Evolutionary conservation across 805 yeast genomes (phyloP), one percentile per base, ranked within the genome.

Genomic region (Kockiozyma suomiensis): DNA sequence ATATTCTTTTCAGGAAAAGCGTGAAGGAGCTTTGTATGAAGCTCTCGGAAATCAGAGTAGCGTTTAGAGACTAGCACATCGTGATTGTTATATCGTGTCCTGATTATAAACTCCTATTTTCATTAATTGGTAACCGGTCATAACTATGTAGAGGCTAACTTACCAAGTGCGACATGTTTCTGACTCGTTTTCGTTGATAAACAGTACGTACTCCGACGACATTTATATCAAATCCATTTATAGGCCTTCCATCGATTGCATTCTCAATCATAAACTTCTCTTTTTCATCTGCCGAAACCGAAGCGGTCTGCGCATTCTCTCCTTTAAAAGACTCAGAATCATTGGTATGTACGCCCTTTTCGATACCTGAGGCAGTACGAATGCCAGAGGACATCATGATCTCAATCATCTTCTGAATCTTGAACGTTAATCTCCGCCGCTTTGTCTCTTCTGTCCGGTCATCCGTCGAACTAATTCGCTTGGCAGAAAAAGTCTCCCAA

Each of bases 371-470:
- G 59, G 47, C 69, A 1, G 92, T 82, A 4, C 85, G 83, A 15
- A 92, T 70, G 37, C 91, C 87, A 0, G 96, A 86, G 67, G 88
- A 89, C 74, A 84, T 88, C 64, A 90, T 78, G 69, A 90, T 76
- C 28, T 88, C 73, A 19, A 91, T 72, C 51, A 88, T 76, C 42
- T 86, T 81, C 48, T 83, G 78, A n/a, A 90, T 58, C 67, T 87
- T 87, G 59, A 76, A 74, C 23, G 84, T 84, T 49, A 85, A 73
- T 64, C 87, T 82, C 67, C 82, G 81, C 32, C 90, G 78, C 69
- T 94, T 86, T 1, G 90, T 83, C n/a, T 82, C 76, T 62, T 87
- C 90, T 15, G 85, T 86, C 33, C 97, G 77, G 66, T 90, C 97
- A 43, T 82, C 82, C 26, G 92, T 81, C 58, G 85, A 82, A 63